These are phyloP conservation scores for Sporisorium sorghi DNA, from an alignment of 1,284 basidiomycete species.

Conservation along the genomic window DNA sequence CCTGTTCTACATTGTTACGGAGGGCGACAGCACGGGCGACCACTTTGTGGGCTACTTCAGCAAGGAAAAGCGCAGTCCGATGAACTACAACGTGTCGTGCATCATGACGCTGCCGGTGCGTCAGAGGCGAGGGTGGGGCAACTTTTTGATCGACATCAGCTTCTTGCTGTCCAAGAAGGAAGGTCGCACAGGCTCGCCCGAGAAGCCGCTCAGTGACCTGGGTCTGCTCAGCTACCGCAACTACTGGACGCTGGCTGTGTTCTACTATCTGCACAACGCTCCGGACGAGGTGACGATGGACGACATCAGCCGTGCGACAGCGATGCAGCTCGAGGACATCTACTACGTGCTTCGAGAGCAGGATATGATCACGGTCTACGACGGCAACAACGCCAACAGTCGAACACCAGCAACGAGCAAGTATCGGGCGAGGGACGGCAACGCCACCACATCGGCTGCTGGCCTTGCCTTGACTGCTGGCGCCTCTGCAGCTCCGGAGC, in stretches of 20 bases:
- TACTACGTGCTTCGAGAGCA: conserved; percentile 81
- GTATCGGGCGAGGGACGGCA: conserved; percentile 47
- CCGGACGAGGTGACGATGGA: conserved; percentile 49
- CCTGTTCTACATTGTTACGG: conserved; percentile 97
- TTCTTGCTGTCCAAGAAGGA: conserved; percentile 97
- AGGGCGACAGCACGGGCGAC: conserved; percentile 87
- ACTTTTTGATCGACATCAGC: conserved; percentile 84
- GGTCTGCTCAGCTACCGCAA: conserved; percentile 92
- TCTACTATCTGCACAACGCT: conserved; percentile 70
- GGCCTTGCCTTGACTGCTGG: not conserved
- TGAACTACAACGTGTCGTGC: conserved; percentile 93
- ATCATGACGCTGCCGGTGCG: conserved; percentile 98
- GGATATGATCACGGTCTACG: conserved; percentile 77
- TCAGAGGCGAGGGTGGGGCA: conserved; percentile 90
- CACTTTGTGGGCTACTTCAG: conserved; percentile 98
- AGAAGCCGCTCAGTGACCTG: conserved; percentile 95
- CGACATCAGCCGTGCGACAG: conserved; percentile 88
- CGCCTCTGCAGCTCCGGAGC: not conserved
- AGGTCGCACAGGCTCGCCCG: conserved; percentile 93
- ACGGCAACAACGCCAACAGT: conserved; percentile 52
- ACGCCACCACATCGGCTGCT: conserved; percentile 8
- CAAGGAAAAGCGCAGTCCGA: conserved; percentile 96
- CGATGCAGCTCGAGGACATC: conserved; percentile 91
- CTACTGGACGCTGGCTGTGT: conserved; percentile 94
- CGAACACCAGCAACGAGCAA: conserved; percentile 55